Base-by-base conservation (phyloP, 1,284 basidiomycete genomes). In the Cryptococcus sp. region DNA sequence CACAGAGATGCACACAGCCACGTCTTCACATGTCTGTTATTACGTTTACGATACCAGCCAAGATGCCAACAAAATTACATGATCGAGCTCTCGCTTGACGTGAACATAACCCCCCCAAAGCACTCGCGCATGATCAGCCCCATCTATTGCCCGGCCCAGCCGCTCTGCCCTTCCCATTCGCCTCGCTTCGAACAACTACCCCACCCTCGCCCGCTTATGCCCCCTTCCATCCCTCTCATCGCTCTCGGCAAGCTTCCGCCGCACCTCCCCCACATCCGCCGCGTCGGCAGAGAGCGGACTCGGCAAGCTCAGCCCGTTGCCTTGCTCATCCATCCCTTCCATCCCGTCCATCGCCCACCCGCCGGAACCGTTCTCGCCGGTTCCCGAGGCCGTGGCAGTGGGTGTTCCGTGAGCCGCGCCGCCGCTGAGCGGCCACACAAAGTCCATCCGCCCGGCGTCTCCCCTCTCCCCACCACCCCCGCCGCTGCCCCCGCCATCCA, bases 281-380 rank as follows among this genome's bases (percentile, higher is more conserved):
- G n/a, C n/a, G n/a, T n/a, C n/a, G n/a, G n/a, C n/a, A n/a, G 59
- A 60, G 4, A 60, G 48, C 15, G 59, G 59, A 51, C 52, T 54
- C 18, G 59, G 59, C 37, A 59, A 49, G 21, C 49, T 49, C 43
- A 59, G 36, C 28, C 46, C 50, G 7, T 57, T 46, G 21, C 55
- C 46, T 18, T 46, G 47, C 15, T 52, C 55, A 15, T 44, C 42
- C 24, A 36, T 23, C n/a, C 20, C 43, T 11, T 45, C 51, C 24
- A 47, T n/a, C 4, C 48, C 48, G 8, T 50, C 48, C 4, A 50
- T 16, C 20, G 9, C 47, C 48, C 48, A 50, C 21, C 8, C 46
- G 2, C 20, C 46, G 16, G n/a, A 20, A 46, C 24, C 16, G n/a
- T 46, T n/a, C 7, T 9, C 28, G 7, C 7, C 12, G 24, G 9